phyloP scores from a whole-genome alignment of 2,329 filamentous ascomycete species.

The Pseudonectria buxi region DNA sequence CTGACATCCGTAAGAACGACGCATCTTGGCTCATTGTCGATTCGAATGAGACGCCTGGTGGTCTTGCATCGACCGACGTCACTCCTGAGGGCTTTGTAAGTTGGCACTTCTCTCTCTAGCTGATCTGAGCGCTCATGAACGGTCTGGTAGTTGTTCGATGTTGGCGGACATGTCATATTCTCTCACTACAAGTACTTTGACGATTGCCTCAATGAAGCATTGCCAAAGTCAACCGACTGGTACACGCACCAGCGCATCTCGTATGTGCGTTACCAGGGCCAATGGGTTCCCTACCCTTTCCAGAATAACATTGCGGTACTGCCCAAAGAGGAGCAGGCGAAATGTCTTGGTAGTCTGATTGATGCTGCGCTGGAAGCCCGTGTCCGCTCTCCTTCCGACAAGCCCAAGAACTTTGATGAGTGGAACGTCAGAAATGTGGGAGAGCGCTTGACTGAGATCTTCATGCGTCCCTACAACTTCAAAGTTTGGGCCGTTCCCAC shows the following conservation, averaged over 20 bases:
- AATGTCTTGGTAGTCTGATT: conserved; percentile 90
- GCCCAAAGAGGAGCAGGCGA: conserved; percentile 93
- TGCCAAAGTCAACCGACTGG: conserved; percentile 92
- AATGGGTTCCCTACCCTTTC: conserved; percentile 99
- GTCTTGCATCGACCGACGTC: conserved; percentile 90
- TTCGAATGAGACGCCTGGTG: conserved; percentile 83
- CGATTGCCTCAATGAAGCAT: conserved; percentile 94
- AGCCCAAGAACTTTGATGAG: conserved; percentile 96
- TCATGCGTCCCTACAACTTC: conserved; percentile 99
- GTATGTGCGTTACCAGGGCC: conserved; percentile 92
- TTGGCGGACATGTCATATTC: conserved; percentile 97
- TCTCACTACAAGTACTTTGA: conserved; percentile 99
- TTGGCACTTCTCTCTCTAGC: conserved; percentile 29
- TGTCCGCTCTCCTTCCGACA: conserved; percentile 77
- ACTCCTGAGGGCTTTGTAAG: conserved; percentile 96
- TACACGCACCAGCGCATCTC: conserved; percentile 97
- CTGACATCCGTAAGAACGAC: conserved; percentile 55
- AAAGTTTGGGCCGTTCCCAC: conserved; percentile 99
- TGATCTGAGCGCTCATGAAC: conserved; percentile 8
- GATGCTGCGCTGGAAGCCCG: conserved; percentile 85
- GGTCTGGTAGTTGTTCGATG: conserved; percentile 87
- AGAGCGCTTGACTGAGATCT: conserved; percentile 80
- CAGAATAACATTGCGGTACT: conserved; percentile 99
- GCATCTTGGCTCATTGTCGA: conserved; percentile 97
- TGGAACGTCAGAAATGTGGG: conserved; percentile 95